phyloP scores from a whole-genome alignment of 352 stramenopile genomes.

The Globisporangium echinulatum region DNA sequence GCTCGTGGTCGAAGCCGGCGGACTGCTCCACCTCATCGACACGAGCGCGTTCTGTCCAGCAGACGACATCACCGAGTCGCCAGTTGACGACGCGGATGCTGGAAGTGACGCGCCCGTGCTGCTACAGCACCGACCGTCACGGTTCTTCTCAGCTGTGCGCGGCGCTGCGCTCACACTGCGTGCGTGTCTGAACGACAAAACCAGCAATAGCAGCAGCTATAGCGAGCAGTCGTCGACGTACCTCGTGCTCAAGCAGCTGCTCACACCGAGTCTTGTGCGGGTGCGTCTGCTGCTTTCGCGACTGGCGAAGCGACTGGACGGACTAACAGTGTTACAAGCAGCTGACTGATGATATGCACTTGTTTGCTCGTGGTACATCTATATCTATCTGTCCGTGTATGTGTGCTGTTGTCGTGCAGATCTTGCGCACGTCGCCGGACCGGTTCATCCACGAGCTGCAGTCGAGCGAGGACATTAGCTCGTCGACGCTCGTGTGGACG shows the following conservation, averaged over 20 bases:
- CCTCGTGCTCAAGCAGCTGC: slow-evolving; percentile 68
- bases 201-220: slow-evolving; percentile 1
- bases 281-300: slow-evolving; percentile 18
- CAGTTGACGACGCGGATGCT: slow-evolving; percentile 19
- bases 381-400: neutral
- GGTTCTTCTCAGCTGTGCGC: slow-evolving; percentile 46
- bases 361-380: neutral
- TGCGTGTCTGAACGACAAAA: slow-evolving; percentile 46
- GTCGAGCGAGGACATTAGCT: slow-evolving; percentile 52
- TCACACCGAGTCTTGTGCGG: slow-evolving; percentile 73
- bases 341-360: neutral
- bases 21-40: slow-evolving; percentile 61
- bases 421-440: slow-evolving; percentile 50
- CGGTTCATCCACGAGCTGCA: slow-evolving; percentile 60
- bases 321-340: too few relatives aligned
- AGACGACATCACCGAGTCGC: slow-evolving; percentile 26
- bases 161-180: slow-evolving; percentile 51
- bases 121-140: slow-evolving; percentile 24
- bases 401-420: slow-evolving; percentile 17
- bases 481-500: slow-evolving; percentile 71
- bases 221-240: slow-evolving; percentile 22
- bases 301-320: too few relatives aligned
- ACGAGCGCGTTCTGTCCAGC: slow-evolving; percentile 56
- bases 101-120: slow-evolving; percentile 14
- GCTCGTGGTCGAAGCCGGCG: slow-evolving; percentile 55